Evolutionary conservation across 495 filamentous ascomycete species (phyloP).

Genomic region (Cudoniella acicularis): DNA sequence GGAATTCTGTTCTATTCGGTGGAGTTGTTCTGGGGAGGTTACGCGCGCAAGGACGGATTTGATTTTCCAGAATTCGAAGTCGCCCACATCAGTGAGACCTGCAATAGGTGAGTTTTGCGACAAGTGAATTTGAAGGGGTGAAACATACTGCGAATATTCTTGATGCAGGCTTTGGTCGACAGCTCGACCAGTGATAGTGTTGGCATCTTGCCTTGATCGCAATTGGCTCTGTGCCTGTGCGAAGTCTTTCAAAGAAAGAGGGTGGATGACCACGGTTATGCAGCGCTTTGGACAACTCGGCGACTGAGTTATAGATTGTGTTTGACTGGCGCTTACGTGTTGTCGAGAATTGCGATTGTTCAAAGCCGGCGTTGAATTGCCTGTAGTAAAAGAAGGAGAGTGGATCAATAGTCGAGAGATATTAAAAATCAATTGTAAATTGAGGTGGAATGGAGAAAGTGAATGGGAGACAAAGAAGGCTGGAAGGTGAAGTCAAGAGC

Average conservation of each 20-base stretch:
- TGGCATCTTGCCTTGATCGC: slow-evolving; percentile 12
- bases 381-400: too few species aligned
- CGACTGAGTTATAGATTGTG: background rate
- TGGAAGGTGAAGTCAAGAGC: slow-evolving; percentile 1
- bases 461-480: background rate
- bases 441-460: background rate
- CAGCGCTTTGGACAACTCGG: background rate
- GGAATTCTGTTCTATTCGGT: slow-evolving; percentile 55
- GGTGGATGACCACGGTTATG: too few species aligned
- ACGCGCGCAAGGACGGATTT: slow-evolving; percentile 58
- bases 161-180: slow-evolving; percentile 23
- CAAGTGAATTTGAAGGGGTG: background rate
- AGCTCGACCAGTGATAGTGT: slow-evolving; percentile 12
- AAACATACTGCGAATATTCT: slow-evolving; percentile 27
- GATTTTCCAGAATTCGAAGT: slow-evolving; percentile 57
- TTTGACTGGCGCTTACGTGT: background rate
- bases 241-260: background rate
- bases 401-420: too few species aligned
- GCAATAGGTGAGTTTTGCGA: slow-evolving; percentile 1
- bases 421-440: too few species aligned
- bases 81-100: slow-evolving; percentile 38
- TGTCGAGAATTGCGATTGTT: too few species aligned
- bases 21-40: slow-evolving; percentile 63
- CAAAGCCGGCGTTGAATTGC: too few species aligned
- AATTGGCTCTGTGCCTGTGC: background rate